A percentile compares a stretch with the other conserved stretches of the same genome.
phyloP scores from a whole-genome alignment of 148 eudicot species.

The Cornus controversa region DNA sequence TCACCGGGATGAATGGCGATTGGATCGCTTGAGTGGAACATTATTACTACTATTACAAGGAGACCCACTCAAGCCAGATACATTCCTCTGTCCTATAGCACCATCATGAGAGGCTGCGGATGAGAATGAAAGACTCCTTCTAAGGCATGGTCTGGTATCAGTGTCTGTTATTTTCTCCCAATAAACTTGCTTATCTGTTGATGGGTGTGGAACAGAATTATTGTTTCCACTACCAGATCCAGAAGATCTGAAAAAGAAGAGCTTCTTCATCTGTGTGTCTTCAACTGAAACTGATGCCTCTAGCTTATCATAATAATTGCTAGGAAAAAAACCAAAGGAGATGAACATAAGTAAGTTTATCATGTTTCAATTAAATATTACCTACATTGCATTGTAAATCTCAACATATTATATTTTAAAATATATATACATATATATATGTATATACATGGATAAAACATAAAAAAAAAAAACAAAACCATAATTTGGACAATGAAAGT shows the following conservation, averaged over 20 bases:
- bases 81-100: constrained; percentile 32
- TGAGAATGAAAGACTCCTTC: constrained; percentile 78
- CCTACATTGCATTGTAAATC: background rate
- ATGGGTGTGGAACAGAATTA: constrained; percentile 33
- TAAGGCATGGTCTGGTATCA: constrained; percentile 39
- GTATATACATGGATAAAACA: too few relatives aligned
- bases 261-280: constrained; percentile 59
- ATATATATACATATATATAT: too few relatives aligned
- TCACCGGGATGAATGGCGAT: constrained; percentile 55
- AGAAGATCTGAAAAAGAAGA: constrained; percentile 73
- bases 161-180: constrained; percentile 45
- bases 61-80: constrained; percentile 39
- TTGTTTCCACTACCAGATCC: constrained; percentile 34
- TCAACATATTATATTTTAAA: background rate
- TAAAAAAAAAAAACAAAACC: too few relatives aligned
- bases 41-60: constrained; percentile 52
- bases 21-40: constrained; percentile 30
- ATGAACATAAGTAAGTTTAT: background rate
- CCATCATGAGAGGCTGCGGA: constrained; percentile 55
- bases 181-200: constrained; percentile 43
- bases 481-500: too few relatives aligned
- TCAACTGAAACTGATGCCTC: constrained; percentile 2
- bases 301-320: constrained; percentile 11
- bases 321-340: background rate
- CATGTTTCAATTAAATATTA: background rate